phyloP scores from a whole-genome alignment of 108 stramenopile genomes.

The Fragilaria radians region DNA sequence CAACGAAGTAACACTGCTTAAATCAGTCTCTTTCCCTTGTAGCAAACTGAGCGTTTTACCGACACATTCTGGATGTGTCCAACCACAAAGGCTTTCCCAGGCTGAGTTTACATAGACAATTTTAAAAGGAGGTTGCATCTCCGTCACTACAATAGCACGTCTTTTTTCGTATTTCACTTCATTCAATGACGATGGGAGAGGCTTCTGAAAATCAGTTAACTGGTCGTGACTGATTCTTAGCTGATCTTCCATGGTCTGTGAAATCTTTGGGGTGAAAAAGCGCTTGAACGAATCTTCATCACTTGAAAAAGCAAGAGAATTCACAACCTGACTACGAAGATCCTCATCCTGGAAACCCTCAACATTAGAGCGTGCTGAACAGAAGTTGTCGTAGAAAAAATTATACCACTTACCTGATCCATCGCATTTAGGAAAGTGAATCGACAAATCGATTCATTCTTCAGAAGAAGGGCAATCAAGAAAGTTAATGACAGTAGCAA shows the following conservation, averaged over 20 bases:
- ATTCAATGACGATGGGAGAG: conserved; percentile 29
- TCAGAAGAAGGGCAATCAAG: too few relatives aligned
- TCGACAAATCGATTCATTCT: too few relatives aligned
- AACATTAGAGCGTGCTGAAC: too few relatives aligned
- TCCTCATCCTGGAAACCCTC: not conserved
- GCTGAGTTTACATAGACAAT: conserved; percentile 62
- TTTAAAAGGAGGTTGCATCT: conserved; percentile 43
- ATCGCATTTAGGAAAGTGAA: too few relatives aligned
- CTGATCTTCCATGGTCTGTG: not conserved
- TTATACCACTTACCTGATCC: too few relatives aligned
- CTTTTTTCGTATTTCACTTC: conserved; percentile 25
- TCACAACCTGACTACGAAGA: not conserved
- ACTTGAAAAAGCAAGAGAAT: not conserved
- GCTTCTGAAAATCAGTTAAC: not conserved
- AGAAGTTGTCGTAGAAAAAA: too few relatives aligned
- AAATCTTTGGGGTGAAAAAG: not conserved
- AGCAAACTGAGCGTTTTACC: conserved; percentile 49
- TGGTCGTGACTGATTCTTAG: not conserved
- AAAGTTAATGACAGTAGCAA: too few relatives aligned
- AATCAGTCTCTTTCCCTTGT: conserved; percentile 61
- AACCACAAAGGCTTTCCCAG: conserved; percentile 73
- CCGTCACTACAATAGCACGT: conserved; percentile 62
- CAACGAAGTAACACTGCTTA: conserved; percentile 36
- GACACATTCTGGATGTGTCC: conserved; percentile 39
- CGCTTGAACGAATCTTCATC: not conserved